Conservation (phyloP, 1,284 basidiomycete genomes). For the Laetiporus sulphureus region DNA sequence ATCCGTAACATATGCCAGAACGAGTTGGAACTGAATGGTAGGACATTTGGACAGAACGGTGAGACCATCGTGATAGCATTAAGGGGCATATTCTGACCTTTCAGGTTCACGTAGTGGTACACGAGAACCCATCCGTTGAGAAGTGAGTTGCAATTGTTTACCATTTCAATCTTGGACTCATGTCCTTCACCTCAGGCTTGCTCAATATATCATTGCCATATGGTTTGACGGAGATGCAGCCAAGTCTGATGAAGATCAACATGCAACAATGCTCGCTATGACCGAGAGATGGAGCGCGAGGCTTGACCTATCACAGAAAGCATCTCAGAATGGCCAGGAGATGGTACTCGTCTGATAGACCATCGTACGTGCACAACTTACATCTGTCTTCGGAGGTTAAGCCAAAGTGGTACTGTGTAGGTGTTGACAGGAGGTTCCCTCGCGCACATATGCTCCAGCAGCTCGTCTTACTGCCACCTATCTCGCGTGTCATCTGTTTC, state of each 20-base stretch:
- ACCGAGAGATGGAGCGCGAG: constrained; percentile 33
- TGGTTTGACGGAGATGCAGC: constrained; percentile 19
- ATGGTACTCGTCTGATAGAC: too few relatives aligned
- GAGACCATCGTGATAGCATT: background rate
- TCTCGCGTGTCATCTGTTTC: constrained; percentile 44
- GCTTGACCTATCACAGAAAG: background rate
- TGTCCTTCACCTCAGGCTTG: constrained; percentile 10
- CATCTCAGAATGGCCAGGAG: background rate
- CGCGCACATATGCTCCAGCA: constrained; percentile 52
- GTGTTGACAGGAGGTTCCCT: constrained; percentile 54
- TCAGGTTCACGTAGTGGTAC: constrained; percentile 37
- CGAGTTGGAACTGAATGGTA: constrained; percentile 32
- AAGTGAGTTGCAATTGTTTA: constrained; percentile 18
- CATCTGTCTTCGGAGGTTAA: too few relatives aligned
- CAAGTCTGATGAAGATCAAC: constrained; percentile 14
- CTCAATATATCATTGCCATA: constrained; percentile 22
- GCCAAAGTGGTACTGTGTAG: too few relatives aligned
- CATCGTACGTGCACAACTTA: too few relatives aligned
- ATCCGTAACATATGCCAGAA: constrained; percentile 45
- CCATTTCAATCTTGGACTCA: background rate
- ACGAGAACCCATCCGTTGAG: constrained; percentile 35
- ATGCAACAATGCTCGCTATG: constrained; percentile 33
- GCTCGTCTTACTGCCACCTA: constrained; percentile 30
- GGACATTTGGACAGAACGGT: constrained; percentile 34
- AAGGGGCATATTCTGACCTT: too few relatives aligned